These are phyloP conservation scores for Parietaria judaica DNA, from an alignment of 306 rosid species.

Conservation along the genomic window DNA sequence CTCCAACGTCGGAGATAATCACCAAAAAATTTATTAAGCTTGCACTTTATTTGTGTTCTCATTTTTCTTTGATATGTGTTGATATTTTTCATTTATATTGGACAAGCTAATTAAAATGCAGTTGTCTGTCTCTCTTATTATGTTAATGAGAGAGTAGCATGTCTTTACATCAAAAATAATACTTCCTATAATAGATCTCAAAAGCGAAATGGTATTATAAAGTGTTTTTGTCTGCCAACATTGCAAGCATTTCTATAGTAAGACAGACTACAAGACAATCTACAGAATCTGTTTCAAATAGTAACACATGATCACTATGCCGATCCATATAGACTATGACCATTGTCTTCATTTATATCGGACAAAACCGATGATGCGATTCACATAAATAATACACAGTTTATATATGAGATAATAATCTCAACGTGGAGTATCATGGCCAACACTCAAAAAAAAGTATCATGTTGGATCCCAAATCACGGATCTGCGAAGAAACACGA, in stretches of 20 bases:
- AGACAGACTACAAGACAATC: constrained; percentile 12
- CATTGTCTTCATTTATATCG: background rate
- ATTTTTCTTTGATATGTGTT: too few relatives aligned
- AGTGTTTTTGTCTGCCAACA: constrained; percentile 5
- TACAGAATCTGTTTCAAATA: constrained; percentile 6
- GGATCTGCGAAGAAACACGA: too few relatives aligned
- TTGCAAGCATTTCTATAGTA: background rate
- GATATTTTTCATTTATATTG: too few relatives aligned
- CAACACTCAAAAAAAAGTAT: background rate
- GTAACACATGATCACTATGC: constrained; percentile 2
- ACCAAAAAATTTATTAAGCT: too few relatives aligned
- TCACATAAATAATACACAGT: background rate
- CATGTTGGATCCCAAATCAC: background rate
- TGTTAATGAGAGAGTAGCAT: too few relatives aligned
- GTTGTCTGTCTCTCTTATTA: constrained; percentile 1
- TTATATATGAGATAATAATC: background rate
- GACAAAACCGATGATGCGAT: constrained; percentile 6
- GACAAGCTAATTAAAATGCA: too few relatives aligned
- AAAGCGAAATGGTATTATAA: constrained; percentile 6
- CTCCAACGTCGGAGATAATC: too few relatives aligned
- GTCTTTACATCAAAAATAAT: background rate
- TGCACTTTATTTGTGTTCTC: too few relatives aligned
- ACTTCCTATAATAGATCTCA: background rate
- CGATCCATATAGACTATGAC: background rate
- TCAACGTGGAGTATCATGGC: background rate